Evolutionary conservation across 2,329 filamentous ascomycete species (phyloP).

Genomic region (Clarireedia hainanense): DNA sequence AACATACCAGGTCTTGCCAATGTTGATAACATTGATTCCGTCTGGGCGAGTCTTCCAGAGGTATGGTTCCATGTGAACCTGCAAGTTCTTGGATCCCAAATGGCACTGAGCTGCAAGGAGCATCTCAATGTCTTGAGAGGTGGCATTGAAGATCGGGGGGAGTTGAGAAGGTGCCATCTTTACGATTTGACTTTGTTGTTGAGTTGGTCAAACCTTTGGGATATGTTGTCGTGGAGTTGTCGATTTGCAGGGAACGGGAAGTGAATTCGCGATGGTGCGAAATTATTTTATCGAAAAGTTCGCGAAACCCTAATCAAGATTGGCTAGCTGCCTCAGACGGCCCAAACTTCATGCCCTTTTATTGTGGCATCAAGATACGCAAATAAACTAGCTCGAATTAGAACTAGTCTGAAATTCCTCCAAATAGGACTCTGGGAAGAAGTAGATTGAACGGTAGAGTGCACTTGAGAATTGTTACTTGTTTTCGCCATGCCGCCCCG

Average conservation of each 20-base stretch:
- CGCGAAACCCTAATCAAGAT: slow-evolving; percentile 12
- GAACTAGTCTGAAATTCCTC: slow-evolving; percentile 15
- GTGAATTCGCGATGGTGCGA: slow-evolving; percentile 8
- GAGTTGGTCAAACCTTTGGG: slow-evolving; percentile 25
- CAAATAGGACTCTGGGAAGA: slow-evolving; percentile 7
- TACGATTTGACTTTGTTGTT: slow-evolving; percentile 42
- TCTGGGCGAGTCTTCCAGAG: slow-evolving; percentile 99
- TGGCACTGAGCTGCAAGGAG: slow-evolving; percentile 95
- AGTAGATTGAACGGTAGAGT: neutral
- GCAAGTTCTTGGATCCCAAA: slow-evolving; percentile 97
- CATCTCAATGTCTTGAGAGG: slow-evolving; percentile 97
- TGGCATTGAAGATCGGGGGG: slow-evolving; percentile 92
- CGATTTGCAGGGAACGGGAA: slow-evolving; percentile 19
- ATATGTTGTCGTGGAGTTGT: slow-evolving; percentile 10
- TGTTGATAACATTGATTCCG: slow-evolving; percentile 98
- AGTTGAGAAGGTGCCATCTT: slow-evolving; percentile 95
- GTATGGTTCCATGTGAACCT: slow-evolving; percentile 99
- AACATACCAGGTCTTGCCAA: slow-evolving; percentile 97
- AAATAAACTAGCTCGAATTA: slow-evolving; percentile 23
- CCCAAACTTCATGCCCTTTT: neutral
- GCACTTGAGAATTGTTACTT: neutral
- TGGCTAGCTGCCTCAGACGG: neutral
- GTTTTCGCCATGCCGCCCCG: slow-evolving; percentile 53
- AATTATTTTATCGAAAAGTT: slow-evolving; percentile 4
- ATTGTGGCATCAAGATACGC: accelerated